Percentiles rank a stretch among this genome's conserved stretches.
phyloP scores from a whole-genome alignment of 179 eudicot species.

The Actinidia arguta region DNA sequence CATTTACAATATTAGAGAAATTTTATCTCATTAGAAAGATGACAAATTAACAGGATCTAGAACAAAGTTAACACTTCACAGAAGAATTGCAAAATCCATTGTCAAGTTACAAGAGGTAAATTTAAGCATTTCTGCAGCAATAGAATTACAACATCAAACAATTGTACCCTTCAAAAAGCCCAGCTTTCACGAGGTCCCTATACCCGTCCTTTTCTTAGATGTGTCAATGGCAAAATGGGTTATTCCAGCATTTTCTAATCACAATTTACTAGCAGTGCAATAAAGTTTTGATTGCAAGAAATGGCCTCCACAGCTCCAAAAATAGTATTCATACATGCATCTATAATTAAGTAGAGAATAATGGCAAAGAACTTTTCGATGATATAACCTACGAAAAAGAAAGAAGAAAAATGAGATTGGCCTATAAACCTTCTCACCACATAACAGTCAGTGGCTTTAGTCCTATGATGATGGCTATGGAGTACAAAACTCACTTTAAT shows the following conservation, averaged over 20 bases:
- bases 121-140: not conserved
- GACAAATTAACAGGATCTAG: not conserved
- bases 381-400: not conserved
- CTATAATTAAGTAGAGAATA: not conserved
- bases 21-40: too few relatives aligned
- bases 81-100: not conserved
- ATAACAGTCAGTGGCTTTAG: not conserved
- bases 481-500: not conserved
- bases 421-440: constrained; percentile 7
- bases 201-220: not conserved
- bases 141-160: not conserved
- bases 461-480: not conserved
- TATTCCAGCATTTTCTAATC: not conserved
- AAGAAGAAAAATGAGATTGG: not conserved
- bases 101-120: not conserved
- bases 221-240: not conserved
- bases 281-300: not conserved
- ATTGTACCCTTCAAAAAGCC: not conserved
- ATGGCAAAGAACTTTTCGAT: not conserved
- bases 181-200: not conserved
- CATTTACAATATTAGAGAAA: too few relatives aligned
- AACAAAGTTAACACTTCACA: not conserved
- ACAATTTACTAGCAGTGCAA: not conserved
- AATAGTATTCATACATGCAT: not conserved
- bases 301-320: constrained; percentile 3